Percentiles rank a stretch among this genome's conserved stretches.
Conservation (phyloP, 208 protist genomes). For the Leishmania aethiopica region DNA sequence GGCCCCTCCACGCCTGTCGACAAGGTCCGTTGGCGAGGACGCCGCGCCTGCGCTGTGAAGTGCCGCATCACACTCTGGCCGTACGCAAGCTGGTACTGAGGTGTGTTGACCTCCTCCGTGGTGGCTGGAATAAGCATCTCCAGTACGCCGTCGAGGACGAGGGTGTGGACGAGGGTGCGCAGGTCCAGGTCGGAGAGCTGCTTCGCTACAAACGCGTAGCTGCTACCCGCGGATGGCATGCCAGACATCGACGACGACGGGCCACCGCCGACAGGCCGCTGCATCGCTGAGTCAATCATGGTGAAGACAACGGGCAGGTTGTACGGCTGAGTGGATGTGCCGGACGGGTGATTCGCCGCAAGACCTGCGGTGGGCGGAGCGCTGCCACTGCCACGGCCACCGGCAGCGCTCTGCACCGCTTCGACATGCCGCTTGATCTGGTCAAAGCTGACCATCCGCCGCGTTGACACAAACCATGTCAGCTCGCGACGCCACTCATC, state of each 20-base stretch:
- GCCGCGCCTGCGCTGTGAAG: slow-evolving; percentile 48
- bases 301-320: slow-evolving; percentile 15
- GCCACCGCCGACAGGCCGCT: not conserved
- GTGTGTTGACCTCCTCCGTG: slow-evolving; percentile 18
- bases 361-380: not conserved
- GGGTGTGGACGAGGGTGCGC: slow-evolving; percentile 59
- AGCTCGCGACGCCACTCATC: slow-evolving; percentile 65
- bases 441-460: slow-evolving; percentile 61
- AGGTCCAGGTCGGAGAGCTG: slow-evolving; percentile 50
- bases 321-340: not conserved
- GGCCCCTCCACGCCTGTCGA: not conserved
- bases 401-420: slow-evolving; percentile 32
- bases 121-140: slow-evolving; percentile 42
- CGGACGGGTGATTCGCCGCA: not conserved
- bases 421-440: slow-evolving; percentile 58
- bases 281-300: slow-evolving; percentile 22
- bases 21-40: not conserved
- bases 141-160: slow-evolving; percentile 78
- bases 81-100: slow-evolving; percentile 54
- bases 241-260: not conserved
- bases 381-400: not conserved
- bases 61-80: slow-evolving; percentile 74
- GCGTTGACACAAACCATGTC: slow-evolving; percentile 25
- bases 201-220: slow-evolving; percentile 11
- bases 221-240: not conserved